Conservation (phyloP, 75 land plant genomes). For the Sequoia sempervirens region DNA sequence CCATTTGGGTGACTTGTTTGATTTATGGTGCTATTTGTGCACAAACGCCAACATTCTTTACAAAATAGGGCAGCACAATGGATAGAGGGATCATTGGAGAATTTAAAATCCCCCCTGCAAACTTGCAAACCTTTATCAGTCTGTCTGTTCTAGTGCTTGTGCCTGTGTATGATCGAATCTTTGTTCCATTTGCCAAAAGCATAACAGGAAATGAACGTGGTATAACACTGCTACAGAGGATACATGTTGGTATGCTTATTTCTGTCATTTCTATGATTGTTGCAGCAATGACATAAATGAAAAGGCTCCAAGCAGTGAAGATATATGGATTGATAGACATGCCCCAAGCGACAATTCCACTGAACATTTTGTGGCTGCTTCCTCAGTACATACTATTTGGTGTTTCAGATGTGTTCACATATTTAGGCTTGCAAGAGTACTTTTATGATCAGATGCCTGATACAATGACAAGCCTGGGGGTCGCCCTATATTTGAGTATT, state of each 20-base stretch:
- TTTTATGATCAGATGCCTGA: slow-evolving; percentile 60
- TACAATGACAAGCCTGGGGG: slow-evolving; percentile 46
- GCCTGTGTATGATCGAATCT: slow-evolving; percentile 39
- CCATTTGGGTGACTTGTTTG: slow-evolving; percentile 27
- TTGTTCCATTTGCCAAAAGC: slow-evolving; percentile 38
- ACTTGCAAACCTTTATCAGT: slow-evolving; percentile 17
- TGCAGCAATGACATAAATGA: slow-evolving; percentile 53
- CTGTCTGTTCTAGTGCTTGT: slow-evolving; percentile 26
- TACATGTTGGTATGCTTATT: slow-evolving; percentile 39
- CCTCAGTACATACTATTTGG: slow-evolving; percentile 53
- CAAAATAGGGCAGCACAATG: slow-evolving; percentile 24
- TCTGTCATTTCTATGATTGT: slow-evolving; percentile 36
- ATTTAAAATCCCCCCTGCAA: slow-evolving; percentile 24
- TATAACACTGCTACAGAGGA: slow-evolving; percentile 39
- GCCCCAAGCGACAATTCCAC: slow-evolving; percentile 31
- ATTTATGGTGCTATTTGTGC: slow-evolving; percentile 15
- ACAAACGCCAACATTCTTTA: slow-evolving; percentile 1
- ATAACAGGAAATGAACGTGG: slow-evolving; percentile 45
- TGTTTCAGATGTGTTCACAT: slow-evolving; percentile 26
- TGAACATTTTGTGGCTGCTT: slow-evolving; percentile 57
- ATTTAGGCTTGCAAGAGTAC: slow-evolving; percentile 46
- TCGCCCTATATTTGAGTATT: slow-evolving; percentile 45
- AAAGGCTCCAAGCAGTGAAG: slow-evolving; percentile 24
- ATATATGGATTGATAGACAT: slow-evolving; percentile 34
- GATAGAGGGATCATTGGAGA: slow-evolving; percentile 12